Evolutionary conservation across 2,329 filamentous ascomycete species (phyloP).

Genomic region (Calonectria crousiana): DNA sequence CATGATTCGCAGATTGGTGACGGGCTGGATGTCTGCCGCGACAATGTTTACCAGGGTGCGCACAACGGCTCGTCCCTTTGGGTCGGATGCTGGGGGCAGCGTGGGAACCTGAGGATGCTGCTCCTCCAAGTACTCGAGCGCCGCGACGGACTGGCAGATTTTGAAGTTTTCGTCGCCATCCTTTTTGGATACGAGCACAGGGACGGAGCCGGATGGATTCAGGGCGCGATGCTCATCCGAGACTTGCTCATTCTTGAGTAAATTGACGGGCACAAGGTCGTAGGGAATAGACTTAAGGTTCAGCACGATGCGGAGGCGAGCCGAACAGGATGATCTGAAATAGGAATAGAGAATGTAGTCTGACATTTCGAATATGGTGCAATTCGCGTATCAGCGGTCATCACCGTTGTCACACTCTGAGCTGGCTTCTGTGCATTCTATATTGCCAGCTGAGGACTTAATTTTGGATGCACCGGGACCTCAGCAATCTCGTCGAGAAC

Average conservation of each 20-base stretch:
- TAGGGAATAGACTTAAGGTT: slow-evolving; percentile 66
- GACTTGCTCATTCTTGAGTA: slow-evolving; percentile 66
- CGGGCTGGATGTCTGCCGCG: slow-evolving; percentile 68
- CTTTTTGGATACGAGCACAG: slow-evolving; percentile 60
- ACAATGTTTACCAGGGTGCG: slow-evolving; percentile 68
- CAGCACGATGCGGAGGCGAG: slow-evolving; percentile 70
- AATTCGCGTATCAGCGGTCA: not conserved
- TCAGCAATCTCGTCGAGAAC: not conserved
- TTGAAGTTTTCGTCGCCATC: slow-evolving; percentile 48
- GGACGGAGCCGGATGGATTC: slow-evolving; percentile 68
- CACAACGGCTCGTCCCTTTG: slow-evolving; percentile 59
- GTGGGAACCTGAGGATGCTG: slow-evolving; percentile 57
- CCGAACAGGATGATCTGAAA: slow-evolving; percentile 73
- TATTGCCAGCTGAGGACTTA: not conserved
- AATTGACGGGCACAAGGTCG: slow-evolving; percentile 62
- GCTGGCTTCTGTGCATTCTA: not conserved
- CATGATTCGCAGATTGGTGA: slow-evolving; percentile 69
- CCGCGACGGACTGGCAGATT: slow-evolving; percentile 70
- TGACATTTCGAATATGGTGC: slow-evolving; percentile 29
- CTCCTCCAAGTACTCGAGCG: slow-evolving; percentile 73
- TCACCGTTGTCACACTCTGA: not conserved
- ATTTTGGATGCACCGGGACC: not conserved
- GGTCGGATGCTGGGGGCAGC: slow-evolving; percentile 61
- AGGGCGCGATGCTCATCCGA: slow-evolving; percentile 56
- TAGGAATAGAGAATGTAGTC: slow-evolving; percentile 67